Base-by-base conservation (phyloP, 2,329 filamentous ascomycete genomes). In the Trichoderma sp. region DNA sequence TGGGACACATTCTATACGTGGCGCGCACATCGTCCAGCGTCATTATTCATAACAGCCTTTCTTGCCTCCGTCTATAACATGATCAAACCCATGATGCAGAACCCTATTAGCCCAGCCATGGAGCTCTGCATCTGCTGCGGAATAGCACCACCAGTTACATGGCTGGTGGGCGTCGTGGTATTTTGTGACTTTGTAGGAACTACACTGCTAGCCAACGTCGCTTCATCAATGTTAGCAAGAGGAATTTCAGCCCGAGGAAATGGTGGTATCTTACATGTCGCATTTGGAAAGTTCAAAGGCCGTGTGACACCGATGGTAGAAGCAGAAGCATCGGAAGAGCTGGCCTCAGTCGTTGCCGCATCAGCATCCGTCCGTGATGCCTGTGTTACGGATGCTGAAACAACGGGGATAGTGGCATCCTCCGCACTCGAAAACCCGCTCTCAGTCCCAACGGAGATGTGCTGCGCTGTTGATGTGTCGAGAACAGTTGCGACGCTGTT, bases 41-140 rank as follows among this genome's bases (percentile, higher is more conserved):
- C 75, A 60, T 75, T 68, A 76, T 64, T 76, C 69, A 73, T 76
- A 66, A 65, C 71, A 72, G 72, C 63, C 31, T 50, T 60, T 63
- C 24, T 31, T 27, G 38, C 35, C 41, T 45, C 75, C 63, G 24
- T 66, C 65, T 80, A 84, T 74, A 84, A 65, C 78, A 84, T 79
- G 77, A 84, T 80, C 66, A 85, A 77, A 21, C 83, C 81, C 79
- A 84, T 81, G 78, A 83, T 82, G 77, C 82, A 82, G 76, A 84
- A 84, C 45, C 82, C 83, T 74, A 85, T 72, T n/a, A 84, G 78
- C 41, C 83, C 83, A 59, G 77, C 80, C 76, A 83, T 81, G 66
- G 83, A 84, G 63, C 78, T 78, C 76, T 83, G 79, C 81, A 83
- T 81, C 67, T 81, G 80, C 71, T 81, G 79, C 50, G 81, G 79